These are phyloP conservation scores for Dothideomycetes sp. DNA, from an alignment of 2,329 filamentous ascomycete species.

Conservation along the genomic window DNA sequence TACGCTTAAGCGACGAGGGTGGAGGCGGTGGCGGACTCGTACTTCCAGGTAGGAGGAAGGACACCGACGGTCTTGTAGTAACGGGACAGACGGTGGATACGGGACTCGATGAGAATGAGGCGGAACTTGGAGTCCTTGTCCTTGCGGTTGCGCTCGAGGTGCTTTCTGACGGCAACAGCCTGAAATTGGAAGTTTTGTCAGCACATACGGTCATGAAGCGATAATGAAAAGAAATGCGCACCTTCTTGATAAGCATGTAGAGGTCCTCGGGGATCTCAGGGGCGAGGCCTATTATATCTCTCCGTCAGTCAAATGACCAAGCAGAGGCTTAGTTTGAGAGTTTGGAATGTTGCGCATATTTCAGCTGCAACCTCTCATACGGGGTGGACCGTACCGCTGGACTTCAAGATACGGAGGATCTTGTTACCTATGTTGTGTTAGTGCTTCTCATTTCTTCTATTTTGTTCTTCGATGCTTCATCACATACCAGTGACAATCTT, in stretches of 20 bases:
- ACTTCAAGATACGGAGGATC: conserved; percentile 98
- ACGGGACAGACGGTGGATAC: conserved; percentile 97
- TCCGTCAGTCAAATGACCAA: conserved; percentile 32
- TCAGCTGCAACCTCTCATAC: conserved; percentile 20
- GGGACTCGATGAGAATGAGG: conserved; percentile 99
- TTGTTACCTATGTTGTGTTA: conserved; percentile 66
- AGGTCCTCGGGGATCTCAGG: conserved; percentile 98
- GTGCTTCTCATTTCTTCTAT: conserved; percentile 3
- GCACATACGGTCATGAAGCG: conserved; percentile 1
- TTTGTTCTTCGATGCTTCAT: neutral
- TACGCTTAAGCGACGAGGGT: conserved; percentile 75
- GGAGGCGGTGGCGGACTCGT: conserved; percentile 94
- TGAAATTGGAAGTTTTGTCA: conserved; percentile 24
- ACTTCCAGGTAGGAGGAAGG: conserved; percentile 90
- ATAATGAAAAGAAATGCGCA: conserved; percentile 29
- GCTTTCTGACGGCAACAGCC: conserved; percentile 98
- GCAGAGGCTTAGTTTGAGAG: conserved; percentile 27
- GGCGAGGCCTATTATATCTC: conserved; percentile 69
- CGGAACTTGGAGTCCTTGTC: conserved; percentile 99
- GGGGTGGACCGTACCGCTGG: conserved; percentile 66
- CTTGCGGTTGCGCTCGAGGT: conserved; percentile 99
- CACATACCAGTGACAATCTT: conserved; percentile 87
- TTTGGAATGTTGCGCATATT: conserved; percentile 14
- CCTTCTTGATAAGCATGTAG: conserved; percentile 99
- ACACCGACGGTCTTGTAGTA: conserved; percentile 97